phyloP scores from a whole-genome alignment of 139 green algal species.

The Closterium sp. region DNA sequence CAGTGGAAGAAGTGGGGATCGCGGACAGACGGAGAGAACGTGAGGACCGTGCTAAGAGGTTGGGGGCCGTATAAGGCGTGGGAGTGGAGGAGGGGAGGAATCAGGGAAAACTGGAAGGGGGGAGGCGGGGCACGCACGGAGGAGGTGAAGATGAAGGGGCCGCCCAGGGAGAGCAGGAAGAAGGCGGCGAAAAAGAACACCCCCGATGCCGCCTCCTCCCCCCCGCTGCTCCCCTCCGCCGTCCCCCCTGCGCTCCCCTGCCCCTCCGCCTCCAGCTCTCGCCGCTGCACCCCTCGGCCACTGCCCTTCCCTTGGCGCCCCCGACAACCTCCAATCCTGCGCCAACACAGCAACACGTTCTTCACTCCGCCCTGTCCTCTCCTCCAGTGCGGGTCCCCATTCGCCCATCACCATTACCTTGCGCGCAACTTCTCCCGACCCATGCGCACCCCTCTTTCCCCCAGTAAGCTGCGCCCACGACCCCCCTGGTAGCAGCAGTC shows the following conservation, averaged over 20 bases:
- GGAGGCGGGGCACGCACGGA: not conserved
- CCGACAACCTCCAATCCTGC: not conserved
- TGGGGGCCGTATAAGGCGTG: too few species aligned
- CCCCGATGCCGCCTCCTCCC: not conserved
- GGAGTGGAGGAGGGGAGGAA: too few species aligned
- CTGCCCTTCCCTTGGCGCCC: not conserved
- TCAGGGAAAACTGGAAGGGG: too few species aligned
- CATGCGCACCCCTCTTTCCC: not conserved
- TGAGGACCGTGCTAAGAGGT: too few species aligned
- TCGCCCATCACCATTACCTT: not conserved
- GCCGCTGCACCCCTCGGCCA: not conserved
- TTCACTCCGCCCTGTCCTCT: not conserved
- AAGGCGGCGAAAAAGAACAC: constrained; percentile 16
- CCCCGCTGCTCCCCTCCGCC: not conserved
- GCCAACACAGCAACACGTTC: not conserved
- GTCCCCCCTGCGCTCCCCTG: not conserved
- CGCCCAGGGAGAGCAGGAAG: constrained; percentile 18
- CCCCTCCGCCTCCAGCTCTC: not conserved
- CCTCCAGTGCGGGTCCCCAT: not conserved
- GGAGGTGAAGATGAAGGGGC: constrained; percentile 37
- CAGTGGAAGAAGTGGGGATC: too few species aligned
- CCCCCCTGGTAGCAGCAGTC: not conserved
- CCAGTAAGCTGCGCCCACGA: not conserved
- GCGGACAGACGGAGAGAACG: not conserved
- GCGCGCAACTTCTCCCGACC: not conserved